A percentile compares a stretch with the other conserved stretches of the same genome.
phyloP scores from a whole-genome alignment of 2,329 filamentous ascomycete species.

The Cytospora chrysosperma region DNA sequence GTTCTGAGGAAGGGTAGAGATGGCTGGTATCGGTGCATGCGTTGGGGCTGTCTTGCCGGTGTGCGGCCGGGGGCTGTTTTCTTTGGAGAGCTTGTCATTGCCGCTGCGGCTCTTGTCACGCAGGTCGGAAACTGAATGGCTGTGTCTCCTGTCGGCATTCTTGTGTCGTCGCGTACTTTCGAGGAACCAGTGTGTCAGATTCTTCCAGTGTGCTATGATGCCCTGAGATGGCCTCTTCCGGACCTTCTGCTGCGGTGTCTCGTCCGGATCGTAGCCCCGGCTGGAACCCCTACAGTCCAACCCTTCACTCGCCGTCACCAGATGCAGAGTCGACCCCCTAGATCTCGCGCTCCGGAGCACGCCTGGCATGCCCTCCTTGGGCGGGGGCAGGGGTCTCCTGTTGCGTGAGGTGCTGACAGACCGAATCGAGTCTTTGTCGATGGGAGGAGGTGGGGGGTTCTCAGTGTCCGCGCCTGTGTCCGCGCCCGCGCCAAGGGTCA shows the following conservation, averaged over 20 bases:
- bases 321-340: conserved; percentile 80
- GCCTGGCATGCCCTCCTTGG: conserved; percentile 73
- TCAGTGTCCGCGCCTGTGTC: conserved; percentile 35
- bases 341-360: conserved; percentile 66
- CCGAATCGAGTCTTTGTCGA: conserved; percentile 76
- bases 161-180: conserved; percentile 56
- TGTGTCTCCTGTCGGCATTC: conserved; percentile 49
- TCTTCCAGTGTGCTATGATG: conserved; percentile 61
- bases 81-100: conserved; percentile 46
- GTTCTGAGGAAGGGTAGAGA: conserved; percentile 48
- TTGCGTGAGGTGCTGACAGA: conserved; percentile 76
- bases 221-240: conserved; percentile 58
- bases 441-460: conserved; percentile 61
- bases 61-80: conserved; percentile 57
- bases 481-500: conserved; percentile 38
- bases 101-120: conserved; percentile 48
- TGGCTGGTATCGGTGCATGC: conserved; percentile 37
- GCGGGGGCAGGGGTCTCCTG: conserved; percentile 74
- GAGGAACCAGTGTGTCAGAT: conserved; percentile 63
- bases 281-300: conserved; percentile 37
- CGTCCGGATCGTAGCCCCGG: conserved; percentile 32
- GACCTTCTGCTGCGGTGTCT: conserved; percentile 43
- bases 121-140: conserved; percentile 60
- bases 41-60: conserved; percentile 56
- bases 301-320: conserved; percentile 66